A percentile compares a stretch with the other conserved stretches of the same genome.
Conservation (phyloP, 2,329 filamentous ascomycete species). For the Teratosphaeria epicoccoides region DNA sequence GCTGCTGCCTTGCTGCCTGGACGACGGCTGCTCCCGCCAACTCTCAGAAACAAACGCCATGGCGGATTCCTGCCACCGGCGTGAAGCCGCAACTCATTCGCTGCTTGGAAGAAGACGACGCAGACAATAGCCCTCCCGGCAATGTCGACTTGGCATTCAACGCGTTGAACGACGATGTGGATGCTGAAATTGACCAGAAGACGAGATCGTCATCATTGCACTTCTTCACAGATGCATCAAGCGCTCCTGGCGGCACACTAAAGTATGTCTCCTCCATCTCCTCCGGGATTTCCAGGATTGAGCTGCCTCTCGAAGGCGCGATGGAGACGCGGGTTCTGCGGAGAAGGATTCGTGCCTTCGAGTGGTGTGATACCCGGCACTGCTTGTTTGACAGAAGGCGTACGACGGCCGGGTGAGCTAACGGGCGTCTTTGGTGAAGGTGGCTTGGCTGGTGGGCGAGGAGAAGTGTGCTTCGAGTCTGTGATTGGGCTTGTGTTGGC, state of each 20-base stretch:
- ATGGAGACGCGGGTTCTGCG: background rate
- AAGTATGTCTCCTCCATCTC: background rate
- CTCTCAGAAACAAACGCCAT: background rate
- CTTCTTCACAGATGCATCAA: background rate
- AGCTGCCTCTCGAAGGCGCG: background rate
- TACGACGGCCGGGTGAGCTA: background rate
- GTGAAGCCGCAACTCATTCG: background rate
- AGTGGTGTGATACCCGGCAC: background rate
- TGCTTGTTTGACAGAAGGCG: background rate
- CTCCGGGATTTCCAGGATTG: background rate
- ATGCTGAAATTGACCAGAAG: background rate
- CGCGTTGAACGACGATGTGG: background rate
- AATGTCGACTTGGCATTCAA: background rate
- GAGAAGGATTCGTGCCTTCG: background rate
- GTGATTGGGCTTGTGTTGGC: background rate
- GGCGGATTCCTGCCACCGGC: background rate
- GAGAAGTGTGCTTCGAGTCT: background rate
- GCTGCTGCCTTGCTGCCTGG: background rate
- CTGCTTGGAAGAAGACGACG: background rate
- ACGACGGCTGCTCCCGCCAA: background rate
- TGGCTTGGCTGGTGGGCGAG: background rate
- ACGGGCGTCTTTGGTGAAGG: background rate
- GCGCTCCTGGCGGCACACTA: background rate
- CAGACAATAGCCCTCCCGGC: background rate
- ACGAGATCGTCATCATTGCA: background rate